phyloP scores from a whole-genome alignment of 2,329 filamentous ascomycete species.

The Fusarium keratoplasticum region DNA sequence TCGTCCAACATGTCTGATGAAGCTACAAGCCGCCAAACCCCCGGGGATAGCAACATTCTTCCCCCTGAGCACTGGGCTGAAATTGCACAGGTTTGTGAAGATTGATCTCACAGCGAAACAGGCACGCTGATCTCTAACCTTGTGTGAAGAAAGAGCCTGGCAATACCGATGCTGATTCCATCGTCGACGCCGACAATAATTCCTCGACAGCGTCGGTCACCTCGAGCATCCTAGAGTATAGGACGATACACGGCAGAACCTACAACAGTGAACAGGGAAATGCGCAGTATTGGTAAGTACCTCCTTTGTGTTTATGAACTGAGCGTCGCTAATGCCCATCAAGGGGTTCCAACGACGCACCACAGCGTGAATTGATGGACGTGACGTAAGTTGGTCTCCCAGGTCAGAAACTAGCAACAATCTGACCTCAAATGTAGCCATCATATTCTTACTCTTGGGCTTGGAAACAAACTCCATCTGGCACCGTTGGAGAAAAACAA shows the following conservation, averaged over 20 bases:
- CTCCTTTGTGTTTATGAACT: not conserved
- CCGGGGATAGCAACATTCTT: not conserved
- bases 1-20: not conserved
- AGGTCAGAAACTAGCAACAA: not conserved
- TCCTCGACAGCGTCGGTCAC: constrained; percentile 35
- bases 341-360: constrained; percentile 41
- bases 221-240: constrained; percentile 38
- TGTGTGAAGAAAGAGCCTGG: not conserved
- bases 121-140: not conserved
- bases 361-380: constrained; percentile 39
- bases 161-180: constrained; percentile 9
- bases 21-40: not conserved
- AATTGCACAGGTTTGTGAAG: constrained; percentile 24
- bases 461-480: constrained; percentile 36
- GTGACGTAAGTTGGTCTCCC: constrained; percentile 9
- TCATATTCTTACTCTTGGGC: constrained; percentile 35
- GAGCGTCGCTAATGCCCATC: not conserved
- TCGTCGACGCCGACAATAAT: constrained; percentile 10
- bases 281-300: constrained; percentile 42
- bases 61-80: constrained; percentile 34
- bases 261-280: constrained; percentile 39
- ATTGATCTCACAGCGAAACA: not conserved
- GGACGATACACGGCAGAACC: constrained; percentile 37
- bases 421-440: constrained; percentile 14
- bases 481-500: constrained; percentile 39